These are phyloP conservation scores for Excoecaria cochinchinensis DNA, from an alignment of 345 rosid species.

Conservation along the genomic window DNA sequence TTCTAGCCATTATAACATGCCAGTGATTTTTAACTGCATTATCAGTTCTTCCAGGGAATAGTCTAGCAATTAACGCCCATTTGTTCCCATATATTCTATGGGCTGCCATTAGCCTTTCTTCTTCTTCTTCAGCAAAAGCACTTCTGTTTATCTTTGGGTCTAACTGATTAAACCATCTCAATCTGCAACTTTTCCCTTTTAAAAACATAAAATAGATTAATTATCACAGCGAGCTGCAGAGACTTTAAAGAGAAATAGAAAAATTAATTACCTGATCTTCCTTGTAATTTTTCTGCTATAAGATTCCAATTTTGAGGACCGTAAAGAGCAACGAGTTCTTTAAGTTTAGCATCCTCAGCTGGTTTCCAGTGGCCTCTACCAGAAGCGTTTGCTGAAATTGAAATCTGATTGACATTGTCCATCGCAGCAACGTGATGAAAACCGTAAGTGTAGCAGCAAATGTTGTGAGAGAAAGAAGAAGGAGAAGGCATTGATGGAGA, in stretches of 20 bases:
- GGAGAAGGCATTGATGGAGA: slow-evolving; percentile 23
- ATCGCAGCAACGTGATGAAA: background rate
- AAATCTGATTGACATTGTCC: too few relatives aligned
- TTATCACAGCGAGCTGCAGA: too few relatives aligned
- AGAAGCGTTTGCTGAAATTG: slow-evolving; percentile 27
- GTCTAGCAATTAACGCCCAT: slow-evolving; percentile 62
- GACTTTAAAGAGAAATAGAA: background rate
- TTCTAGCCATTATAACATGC: slow-evolving; percentile 74
- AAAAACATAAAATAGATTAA: background rate
- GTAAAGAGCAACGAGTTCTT: slow-evolving; percentile 41
- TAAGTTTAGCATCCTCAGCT: slow-evolving; percentile 43
- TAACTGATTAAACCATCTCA: slow-evolving; percentile 55
- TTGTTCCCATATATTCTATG: slow-evolving; percentile 63
- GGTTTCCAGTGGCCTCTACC: slow-evolving; percentile 49
- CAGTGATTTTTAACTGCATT: slow-evolving; percentile 67
- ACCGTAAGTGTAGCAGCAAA: background rate
- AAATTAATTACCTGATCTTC: slow-evolving; percentile 38
- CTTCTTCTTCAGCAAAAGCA: slow-evolving; percentile 46
- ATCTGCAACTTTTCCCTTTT: slow-evolving; percentile 50
- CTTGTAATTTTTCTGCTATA: slow-evolving; percentile 41
- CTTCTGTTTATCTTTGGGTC: slow-evolving; percentile 44
- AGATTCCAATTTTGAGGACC: slow-evolving; percentile 52
- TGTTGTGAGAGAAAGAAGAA: slow-evolving; percentile 8
- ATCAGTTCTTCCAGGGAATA: slow-evolving; percentile 66
- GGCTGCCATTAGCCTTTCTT: slow-evolving; percentile 50